phyloP scores from a whole-genome alignment of 1,284 basidiomycete genomes.

The Moesziomyces parantarcticus region DNA sequence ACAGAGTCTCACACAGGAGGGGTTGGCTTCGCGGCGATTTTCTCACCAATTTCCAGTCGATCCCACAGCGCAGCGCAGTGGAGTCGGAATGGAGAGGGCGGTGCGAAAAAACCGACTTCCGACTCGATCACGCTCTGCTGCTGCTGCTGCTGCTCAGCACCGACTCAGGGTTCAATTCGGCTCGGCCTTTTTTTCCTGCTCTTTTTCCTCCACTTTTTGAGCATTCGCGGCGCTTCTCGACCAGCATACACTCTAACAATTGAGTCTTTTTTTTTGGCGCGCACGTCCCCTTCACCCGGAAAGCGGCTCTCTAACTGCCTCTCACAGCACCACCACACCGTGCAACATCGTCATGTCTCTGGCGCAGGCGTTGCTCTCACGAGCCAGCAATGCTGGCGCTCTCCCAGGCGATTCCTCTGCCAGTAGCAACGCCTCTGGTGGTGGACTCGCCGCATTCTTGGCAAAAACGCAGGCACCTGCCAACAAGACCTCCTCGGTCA shows the following conservation, averaged over 20 bases:
- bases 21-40: not conserved
- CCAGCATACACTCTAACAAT: too few relatives aligned
- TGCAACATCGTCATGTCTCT: conserved; percentile 19
- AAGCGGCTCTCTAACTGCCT: not conserved
- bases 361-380: conserved; percentile 30
- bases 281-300: not conserved
- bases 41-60: not conserved
- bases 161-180: not conserved
- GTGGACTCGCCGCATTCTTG: conserved; percentile 43
- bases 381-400: conserved; percentile 22
- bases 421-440: not conserved
- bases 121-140: conserved; percentile 30
- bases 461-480: conserved; percentile 11
- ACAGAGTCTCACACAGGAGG: too few relatives aligned
- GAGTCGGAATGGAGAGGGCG: not conserved
- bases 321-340: not conserved
- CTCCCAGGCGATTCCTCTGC: not conserved
- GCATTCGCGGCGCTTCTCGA: not conserved
- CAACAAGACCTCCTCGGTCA: not conserved
- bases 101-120: conserved; percentile 32
- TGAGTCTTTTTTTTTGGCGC: too few relatives aligned
- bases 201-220: too few relatives aligned
- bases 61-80: too few relatives aligned
- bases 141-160: not conserved
- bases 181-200: too few relatives aligned